These are phyloP conservation scores for Rubroboletus satanas DNA, from an alignment of 768 basidiomycete genomes.

Conservation along the genomic window DNA sequence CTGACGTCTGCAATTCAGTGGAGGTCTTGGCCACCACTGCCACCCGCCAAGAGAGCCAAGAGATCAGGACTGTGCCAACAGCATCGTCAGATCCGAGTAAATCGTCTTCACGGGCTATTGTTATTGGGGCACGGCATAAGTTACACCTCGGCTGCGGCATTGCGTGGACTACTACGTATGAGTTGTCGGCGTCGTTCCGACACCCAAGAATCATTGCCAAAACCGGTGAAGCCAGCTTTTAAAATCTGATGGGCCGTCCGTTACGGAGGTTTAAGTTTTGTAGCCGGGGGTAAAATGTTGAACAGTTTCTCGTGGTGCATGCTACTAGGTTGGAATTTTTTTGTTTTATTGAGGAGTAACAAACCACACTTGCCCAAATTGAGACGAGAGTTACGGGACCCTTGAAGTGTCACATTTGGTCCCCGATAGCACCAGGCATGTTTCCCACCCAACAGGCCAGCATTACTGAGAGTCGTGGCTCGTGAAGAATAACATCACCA, in stretches of 20 bases:
- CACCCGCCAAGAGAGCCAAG: neutral
- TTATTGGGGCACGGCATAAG: neutral
- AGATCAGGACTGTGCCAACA: neutral
- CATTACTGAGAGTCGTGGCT: neutral
- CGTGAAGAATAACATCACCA: neutral
- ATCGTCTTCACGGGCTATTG: neutral
- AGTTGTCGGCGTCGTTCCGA: neutral
- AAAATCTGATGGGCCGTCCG: neutral
- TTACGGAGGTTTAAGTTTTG: constrained; percentile 2
- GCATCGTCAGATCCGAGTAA: neutral
- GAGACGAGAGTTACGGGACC: too few species aligned
- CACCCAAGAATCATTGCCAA: neutral
- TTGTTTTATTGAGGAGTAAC: neutral
- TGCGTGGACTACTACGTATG: neutral
- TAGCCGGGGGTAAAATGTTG: neutral
- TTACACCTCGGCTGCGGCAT: neutral
- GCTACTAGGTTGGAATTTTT: neutral
- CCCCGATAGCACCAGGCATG: neutral
- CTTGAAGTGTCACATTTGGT: neutral
- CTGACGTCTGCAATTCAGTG: neutral
- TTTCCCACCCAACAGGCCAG: neutral
- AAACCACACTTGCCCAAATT: neutral
- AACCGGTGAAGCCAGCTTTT: neutral
- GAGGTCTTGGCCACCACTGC: neutral
- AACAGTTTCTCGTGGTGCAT: neutral